Evolutionary conservation across 2,329 filamentous ascomycete species (phyloP).

Genomic region (Amauroascus niger): DNA sequence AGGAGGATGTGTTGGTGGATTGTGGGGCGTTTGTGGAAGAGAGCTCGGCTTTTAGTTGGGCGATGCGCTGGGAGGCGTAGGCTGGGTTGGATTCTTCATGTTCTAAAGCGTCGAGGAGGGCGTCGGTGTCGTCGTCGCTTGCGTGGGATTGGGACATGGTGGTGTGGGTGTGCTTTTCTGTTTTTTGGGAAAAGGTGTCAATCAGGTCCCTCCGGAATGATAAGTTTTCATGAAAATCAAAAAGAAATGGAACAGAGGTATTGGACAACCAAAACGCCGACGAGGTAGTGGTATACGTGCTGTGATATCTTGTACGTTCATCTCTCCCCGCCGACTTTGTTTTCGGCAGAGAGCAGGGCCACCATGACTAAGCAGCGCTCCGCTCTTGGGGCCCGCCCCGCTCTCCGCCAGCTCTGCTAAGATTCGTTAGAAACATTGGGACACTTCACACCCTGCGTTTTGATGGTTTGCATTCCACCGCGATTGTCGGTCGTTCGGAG

Average conservation of each 20-base stretch:
- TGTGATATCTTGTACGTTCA: too few relatives aligned
- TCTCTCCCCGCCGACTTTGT: background rate
- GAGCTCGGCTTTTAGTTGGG: constrained; percentile 51
- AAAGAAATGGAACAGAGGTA: too few relatives aligned
- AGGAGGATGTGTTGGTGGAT: constrained; percentile 29
- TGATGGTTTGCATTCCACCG: too few relatives aligned
- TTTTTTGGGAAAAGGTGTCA: background rate
- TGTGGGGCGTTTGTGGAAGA: constrained; percentile 37
- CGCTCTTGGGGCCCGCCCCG: constrained; percentile 1
- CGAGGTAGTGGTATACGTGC: too few relatives aligned
- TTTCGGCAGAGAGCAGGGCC: background rate
- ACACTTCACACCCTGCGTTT: too few relatives aligned
- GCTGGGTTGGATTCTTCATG: constrained; percentile 42
- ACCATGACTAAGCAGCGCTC: background rate
- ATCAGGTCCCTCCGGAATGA: background rate
- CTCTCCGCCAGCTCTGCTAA: background rate
- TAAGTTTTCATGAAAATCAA: background rate
- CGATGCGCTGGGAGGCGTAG: constrained; percentile 49
- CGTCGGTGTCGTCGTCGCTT: constrained; percentile 44
- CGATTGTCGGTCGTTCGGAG: too few relatives aligned
- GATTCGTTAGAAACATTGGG: too few relatives aligned
- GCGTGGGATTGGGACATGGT: constrained; percentile 1
- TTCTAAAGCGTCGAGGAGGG: constrained; percentile 49
- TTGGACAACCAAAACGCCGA: background rate
- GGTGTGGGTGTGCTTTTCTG: too few relatives aligned